Conservation (phyloP, 495 filamentous ascomycete species). For the Cenococcum geophilum region DNA sequence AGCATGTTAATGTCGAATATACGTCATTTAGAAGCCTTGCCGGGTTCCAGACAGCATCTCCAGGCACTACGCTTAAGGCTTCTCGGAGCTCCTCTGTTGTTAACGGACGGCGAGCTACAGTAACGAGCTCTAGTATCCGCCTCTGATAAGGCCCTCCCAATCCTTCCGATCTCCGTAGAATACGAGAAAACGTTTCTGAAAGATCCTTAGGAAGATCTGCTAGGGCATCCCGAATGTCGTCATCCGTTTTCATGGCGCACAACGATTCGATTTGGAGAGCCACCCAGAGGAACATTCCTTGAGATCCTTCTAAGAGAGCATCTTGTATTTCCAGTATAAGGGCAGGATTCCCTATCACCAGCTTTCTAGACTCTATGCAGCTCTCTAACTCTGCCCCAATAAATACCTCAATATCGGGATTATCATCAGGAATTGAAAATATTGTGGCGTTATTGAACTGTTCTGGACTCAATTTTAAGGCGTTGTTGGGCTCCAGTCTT, state of each 20-base stretch:
- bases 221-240: slow-evolving; percentile 40
- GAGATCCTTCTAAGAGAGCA: slow-evolving; percentile 33
- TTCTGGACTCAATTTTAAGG: slow-evolving; percentile 15
- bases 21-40: slow-evolving; percentile 38
- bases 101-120: slow-evolving; percentile 37
- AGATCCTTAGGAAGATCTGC: slow-evolving; percentile 42
- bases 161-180: slow-evolving; percentile 35
- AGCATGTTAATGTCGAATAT: slow-evolving; percentile 36
- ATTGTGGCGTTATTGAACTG: slow-evolving; percentile 21
- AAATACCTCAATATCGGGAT: slow-evolving; percentile 41
- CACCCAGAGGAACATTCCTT: slow-evolving; percentile 48
- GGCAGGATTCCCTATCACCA: slow-evolving; percentile 38
- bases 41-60: slow-evolving; percentile 37
- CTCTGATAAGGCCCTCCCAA: slow-evolving; percentile 13
- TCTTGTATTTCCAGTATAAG: slow-evolving; percentile 39
- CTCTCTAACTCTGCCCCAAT: slow-evolving; percentile 38
- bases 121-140: slow-evolving; percentile 36
- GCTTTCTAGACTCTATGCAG: slow-evolving; percentile 32
- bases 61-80: slow-evolving; percentile 40
- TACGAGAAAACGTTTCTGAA: slow-evolving; percentile 40
- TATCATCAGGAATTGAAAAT: slow-evolving; percentile 37
- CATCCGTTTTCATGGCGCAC: slow-evolving; percentile 40
- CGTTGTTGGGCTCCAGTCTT: slow-evolving; percentile 32
- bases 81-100: slow-evolving; percentile 43
- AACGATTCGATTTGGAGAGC: slow-evolving; percentile 42